Base-by-base conservation (phyloP, 2,329 filamentous ascomycete species). In the Hymenoscyphus repandus region DNA sequence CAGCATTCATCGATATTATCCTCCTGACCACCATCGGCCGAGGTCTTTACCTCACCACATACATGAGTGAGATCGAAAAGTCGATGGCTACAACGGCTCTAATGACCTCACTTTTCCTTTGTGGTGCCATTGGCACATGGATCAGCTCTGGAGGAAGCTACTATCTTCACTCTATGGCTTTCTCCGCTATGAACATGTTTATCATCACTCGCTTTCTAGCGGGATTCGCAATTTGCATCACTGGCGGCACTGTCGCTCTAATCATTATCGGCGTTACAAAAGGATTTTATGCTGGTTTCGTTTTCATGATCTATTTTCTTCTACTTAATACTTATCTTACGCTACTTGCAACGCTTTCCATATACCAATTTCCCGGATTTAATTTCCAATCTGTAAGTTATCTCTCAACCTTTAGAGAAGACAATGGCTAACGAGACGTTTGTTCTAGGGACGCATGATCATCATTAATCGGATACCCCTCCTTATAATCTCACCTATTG, bases 71-170 rank as follows among this genome's bases (percentile, higher is more conserved):
- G 1, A 69, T 77, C 30, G 71, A 76, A 51, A 69, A 74, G 30
- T 75, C 73, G 56, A 79, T 78, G 2, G 81, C 79, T 1, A 68
- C 64, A 11, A 72, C 74, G 46, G 80, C 78, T 1, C 64, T 84
- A 37, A 75, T 84, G 70, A 75, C 78, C 7, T 76, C 79, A 1
- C 68, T 83, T 5, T 65, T 84, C 12, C 67, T 83, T 18, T 80
- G 78, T 5, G 79, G 80, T 40, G 80, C 75, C 3, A 76, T 82
- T 43, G 80, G 79, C 18, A 81, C 79, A 6, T 83, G 79, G 79
- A 80, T 83, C 36, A 78, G 78, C 5, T 79, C 78, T 49, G 78
- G 78, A 20, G 81, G 80, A 1, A 78, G 77, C 36, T 85, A 82
- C 63, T 85, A 84, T 55, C 72, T 83, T 36, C 70, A 74, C 36